These are phyloP conservation scores for Hawksworthiomyces lignivorus DNA, from an alignment of 2,329 filamentous ascomycete genomes.

Conservation along the genomic window DNA sequence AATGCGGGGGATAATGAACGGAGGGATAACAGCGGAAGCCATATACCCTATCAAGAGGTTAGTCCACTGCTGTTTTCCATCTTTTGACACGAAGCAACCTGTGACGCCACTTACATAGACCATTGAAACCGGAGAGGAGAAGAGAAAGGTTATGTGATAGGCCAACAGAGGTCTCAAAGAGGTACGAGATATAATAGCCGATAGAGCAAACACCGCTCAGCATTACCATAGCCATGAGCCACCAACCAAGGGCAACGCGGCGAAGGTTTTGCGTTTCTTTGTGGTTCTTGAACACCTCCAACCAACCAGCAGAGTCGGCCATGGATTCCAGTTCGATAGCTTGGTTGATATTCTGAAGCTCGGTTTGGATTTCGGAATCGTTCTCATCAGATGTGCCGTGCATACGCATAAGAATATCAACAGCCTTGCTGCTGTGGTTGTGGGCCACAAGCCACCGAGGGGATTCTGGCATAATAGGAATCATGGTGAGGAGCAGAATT, in stretches of 20 bases:
- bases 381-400: slow-evolving; percentile 24
- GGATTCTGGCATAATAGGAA: slow-evolving; percentile 32
- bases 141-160: slow-evolving; percentile 10
- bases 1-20: too few relatives aligned
- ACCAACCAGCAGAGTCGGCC: too few relatives aligned
- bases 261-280: slow-evolving; percentile 14
- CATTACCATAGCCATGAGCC: slow-evolving; percentile 17
- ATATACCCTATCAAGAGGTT: too few relatives aligned
- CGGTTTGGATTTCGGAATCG: too few relatives aligned
- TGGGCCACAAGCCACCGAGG: slow-evolving; percentile 33
- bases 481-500: too few relatives aligned
- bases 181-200: slow-evolving; percentile 25
- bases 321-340: too few relatives aligned
- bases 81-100: too few relatives aligned
- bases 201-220: slow-evolving; percentile 14
- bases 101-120: too few relatives aligned
- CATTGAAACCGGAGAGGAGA: slow-evolving; percentile 2
- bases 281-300: too few relatives aligned
- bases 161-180: slow-evolving; percentile 25
- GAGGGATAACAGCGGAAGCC: slow-evolving; percentile 3
- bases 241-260: slow-evolving; percentile 13
- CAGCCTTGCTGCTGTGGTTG: slow-evolving; percentile 27
- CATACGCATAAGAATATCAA: slow-evolving; percentile 26
- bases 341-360: too few relatives aligned
- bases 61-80: too few relatives aligned